Percentiles rank a stretch among this genome's conserved stretches.
Conservation (phyloP, 306 rosid species). For the Rosa rugosa region DNA sequence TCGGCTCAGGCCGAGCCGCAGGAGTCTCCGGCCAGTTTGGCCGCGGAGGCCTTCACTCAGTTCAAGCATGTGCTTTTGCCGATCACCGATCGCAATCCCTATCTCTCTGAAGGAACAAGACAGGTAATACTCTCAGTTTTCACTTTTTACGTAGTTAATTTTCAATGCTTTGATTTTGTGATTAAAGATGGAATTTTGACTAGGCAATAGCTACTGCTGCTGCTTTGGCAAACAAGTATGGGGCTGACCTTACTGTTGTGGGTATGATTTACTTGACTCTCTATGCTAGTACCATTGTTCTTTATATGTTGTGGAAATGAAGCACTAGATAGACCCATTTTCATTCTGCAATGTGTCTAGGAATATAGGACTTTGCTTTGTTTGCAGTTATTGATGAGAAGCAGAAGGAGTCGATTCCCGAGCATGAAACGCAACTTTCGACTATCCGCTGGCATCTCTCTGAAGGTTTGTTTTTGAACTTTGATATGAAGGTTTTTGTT, state of each 20-base stretch:
- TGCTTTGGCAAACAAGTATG: slow-evolving; percentile 86
- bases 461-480: slow-evolving; percentile 53
- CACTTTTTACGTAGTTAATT: not conserved
- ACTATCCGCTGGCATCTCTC: slow-evolving; percentile 89
- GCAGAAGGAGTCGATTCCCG: slow-evolving; percentile 76
- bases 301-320: slow-evolving; percentile 16
- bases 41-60: slow-evolving; percentile 54
- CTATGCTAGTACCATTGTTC: not conserved
- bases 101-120: slow-evolving; percentile 79
- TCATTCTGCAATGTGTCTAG: slow-evolving; percentile 7
- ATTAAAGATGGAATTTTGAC: slow-evolving; percentile 5
- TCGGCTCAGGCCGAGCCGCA: slow-evolving; percentile 59
- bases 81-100: slow-evolving; percentile 79
- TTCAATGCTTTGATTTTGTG: not conserved
- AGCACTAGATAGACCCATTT: slow-evolving; percentile 16
- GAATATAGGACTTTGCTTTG: slow-evolving; percentile 26
- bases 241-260: slow-evolving; percentile 89
- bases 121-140: slow-evolving; percentile 37
- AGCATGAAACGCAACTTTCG: slow-evolving; percentile 81
- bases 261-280: slow-evolving; percentile 45
- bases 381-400: slow-evolving; percentile 82
- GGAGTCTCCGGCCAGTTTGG: slow-evolving; percentile 55
- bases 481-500: not conserved
- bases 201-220: slow-evolving; percentile 78
- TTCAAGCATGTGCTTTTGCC: slow-evolving; percentile 90